These are phyloP conservation scores for Cenchrus americanus DNA, from an alignment of 176 grass and related monocot genomes.

Conservation along the genomic window DNA sequence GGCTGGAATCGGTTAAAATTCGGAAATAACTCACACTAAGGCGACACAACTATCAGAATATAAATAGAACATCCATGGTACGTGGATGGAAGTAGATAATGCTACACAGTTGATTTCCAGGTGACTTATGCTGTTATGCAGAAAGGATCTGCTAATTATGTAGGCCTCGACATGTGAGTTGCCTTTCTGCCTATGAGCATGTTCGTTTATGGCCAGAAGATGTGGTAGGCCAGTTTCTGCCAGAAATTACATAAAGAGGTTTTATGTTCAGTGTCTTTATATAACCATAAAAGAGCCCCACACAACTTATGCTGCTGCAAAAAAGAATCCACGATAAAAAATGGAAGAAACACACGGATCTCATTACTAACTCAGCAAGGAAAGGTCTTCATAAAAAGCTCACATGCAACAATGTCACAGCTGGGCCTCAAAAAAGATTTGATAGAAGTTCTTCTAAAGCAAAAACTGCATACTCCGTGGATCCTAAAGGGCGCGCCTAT, in stretches of 20 bases:
- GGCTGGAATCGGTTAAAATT: not conserved
- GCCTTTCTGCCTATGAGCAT: slow-evolving; percentile 2
- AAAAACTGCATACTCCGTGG: not conserved
- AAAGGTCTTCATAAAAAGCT: not conserved
- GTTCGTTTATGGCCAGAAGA: slow-evolving; percentile 18
- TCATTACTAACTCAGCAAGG: slow-evolving; percentile 32
- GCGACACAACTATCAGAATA: not conserved
- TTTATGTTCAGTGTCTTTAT: slow-evolving; percentile 32
- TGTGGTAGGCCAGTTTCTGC: slow-evolving; percentile 44
- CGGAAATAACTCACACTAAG: not conserved
- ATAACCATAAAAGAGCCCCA: slow-evolving; percentile 9
- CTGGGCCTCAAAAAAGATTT: slow-evolving; percentile 25
- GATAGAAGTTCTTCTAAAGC: not conserved
- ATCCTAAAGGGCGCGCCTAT: not conserved
- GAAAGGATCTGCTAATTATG: not conserved
- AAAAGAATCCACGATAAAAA: slow-evolving; percentile 33
- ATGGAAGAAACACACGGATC: slow-evolving; percentile 25
- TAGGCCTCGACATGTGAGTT: not conserved
- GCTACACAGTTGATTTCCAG: not conserved
- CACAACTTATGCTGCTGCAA: slow-evolving; percentile 20
- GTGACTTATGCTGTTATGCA: not conserved
- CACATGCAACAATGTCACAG: slow-evolving; percentile 2
- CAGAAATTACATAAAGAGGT: slow-evolving; percentile 37
- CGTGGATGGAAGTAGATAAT: not conserved
- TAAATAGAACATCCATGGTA: not conserved